phyloP scores from a whole-genome alignment of 139 green algal species.

The Auxenochlorella pyrenoidosa region DNA sequence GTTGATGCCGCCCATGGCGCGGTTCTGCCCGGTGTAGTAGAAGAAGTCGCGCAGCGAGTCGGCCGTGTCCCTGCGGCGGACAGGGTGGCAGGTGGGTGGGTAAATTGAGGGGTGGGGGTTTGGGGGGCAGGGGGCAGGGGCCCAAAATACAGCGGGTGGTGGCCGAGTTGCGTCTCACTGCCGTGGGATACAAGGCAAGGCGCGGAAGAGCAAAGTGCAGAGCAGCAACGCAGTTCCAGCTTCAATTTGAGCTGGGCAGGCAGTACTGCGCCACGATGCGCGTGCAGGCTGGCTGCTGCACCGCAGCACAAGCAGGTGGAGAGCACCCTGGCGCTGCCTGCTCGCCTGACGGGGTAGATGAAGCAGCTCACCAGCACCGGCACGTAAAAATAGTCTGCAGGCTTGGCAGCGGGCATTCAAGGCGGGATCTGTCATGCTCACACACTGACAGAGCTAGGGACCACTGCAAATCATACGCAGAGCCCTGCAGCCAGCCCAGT shows the following conservation, averaged over 20 bases:
- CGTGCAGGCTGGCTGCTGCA: no score
- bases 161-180: no score
- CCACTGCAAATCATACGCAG: neutral
- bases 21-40: neutral
- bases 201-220: no score
- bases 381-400: slow-evolving; percentile 33
- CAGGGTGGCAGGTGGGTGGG: neutral
- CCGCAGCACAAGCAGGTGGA: neutral
- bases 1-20: neutral
- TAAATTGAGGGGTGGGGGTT: no score
- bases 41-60: slow-evolving; percentile 12
- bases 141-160: no score
- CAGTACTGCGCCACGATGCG: no score
- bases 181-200: no score
- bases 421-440: neutral
- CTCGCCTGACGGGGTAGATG: slow-evolving; percentile 11
- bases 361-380: neutral
- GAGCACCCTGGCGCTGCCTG: neutral
- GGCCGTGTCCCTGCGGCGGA: neutral
- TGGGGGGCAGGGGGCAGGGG: no score
- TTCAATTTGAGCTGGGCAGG: no score
- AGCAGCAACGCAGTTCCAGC: no score
- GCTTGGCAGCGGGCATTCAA: no score
- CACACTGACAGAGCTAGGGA: neutral
- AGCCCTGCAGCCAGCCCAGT: neutral